Base-by-base conservation (phyloP, 495 filamentous ascomycete genomes). In the Tuber brumale region DNA sequence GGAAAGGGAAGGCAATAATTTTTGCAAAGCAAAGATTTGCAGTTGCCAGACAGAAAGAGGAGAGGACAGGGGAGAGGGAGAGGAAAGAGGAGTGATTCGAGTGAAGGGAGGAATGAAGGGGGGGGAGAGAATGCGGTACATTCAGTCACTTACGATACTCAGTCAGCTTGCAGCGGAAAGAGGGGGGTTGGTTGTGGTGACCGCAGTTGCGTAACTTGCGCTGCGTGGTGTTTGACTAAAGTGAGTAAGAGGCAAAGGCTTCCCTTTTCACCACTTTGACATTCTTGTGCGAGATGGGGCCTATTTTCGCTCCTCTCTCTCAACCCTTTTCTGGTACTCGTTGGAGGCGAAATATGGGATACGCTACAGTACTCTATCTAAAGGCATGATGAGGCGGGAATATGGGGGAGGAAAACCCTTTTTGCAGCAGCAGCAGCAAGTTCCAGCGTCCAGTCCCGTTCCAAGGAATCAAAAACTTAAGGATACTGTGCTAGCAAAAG, bases 111-210 rank as follows among this genome's bases (percentile, higher is more conserved):
- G 70, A 78, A 78, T 76, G 76, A 76, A 75, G 75, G 74, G 71
- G 74, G 76, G 57, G 35, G 37, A 72, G 42, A 74, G 69, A 21
- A 43, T 43, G 71, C 75, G n/a, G 39, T 44, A 48, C 37, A 76
- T 70, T 70, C 48, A 78, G 69, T 74, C 69, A 51, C 57, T 31
- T 66, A 66, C 57, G 57, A 66, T 66, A 27, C 76, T 72, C 70
- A 69, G 78, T 80, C 76, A 80, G 73, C 76, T 39, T 79, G 73
- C 78, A 80, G 78, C 70, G 73, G 79, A 80, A 80, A 74, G 73
- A 71, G 72, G 76, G 78, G 77, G 78, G 78, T 76, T 80, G 78
- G 78, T 66, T 76, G 75, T 75, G 77, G 77, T 79, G 73, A 71
- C 70, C 45, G 75, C 69, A 71, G 78, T 66, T 79, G 78, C 72